Evolutionary conservation across 78 protist species (phyloP), one percentile per base, ranked within the genome.

Genomic region (Parvularia atlantis): DNA sequence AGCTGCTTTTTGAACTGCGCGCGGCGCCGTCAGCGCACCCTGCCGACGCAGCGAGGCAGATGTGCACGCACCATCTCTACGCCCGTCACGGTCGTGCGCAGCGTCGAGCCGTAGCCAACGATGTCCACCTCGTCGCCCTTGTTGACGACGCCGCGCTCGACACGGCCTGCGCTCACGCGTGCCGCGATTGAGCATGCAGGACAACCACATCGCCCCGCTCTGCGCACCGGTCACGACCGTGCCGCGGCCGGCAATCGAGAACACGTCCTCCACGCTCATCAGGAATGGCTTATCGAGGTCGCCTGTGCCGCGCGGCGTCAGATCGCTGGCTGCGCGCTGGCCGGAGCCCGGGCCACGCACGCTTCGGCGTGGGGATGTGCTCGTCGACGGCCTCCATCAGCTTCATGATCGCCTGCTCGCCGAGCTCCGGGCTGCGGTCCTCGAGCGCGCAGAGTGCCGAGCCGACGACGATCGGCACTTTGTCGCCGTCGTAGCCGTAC

Each of bases 191-290:
- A n/a, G n/a, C n/a, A n/a, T n/a, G n/a, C n/a, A n/a, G n/a, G n/a
- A n/a, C n/a, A n/a, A n/a, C n/a, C n/a, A n/a, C n/a, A n/a, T n/a
- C n/a, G n/a, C n/a, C n/a, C n/a, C n/a, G n/a, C n/a, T n/a, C n/a
- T n/a, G n/a, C n/a, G n/a, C n/a, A n/a, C n/a, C 97, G 17, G 97
- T 93, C 44, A 81, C 91, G 46, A 96, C 99, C 10, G 95, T 92
- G 43, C 97, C 97, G 36, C 94, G 86, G 28, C 99, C 97, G 48
- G 91, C 71, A 67, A 93, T 90, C 2, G 90, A 78, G 88, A 77
- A 89, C 46, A 79, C 86, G 36, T 73, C 86, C 89, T 93, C 97
- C 57, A 95, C 69, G 62, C 95, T 86, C 95, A 93, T 89, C 41
- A 91, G 79, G 89, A 95, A 93, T 33, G 90, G 89, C 77, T 91